A percentile compares a stretch with the other conserved stretches of the same genome.
These are phyloP conservation scores for Phylloporus scabripes DNA, from an alignment of 768 basidiomycete genomes.

Conservation along the genomic window DNA sequence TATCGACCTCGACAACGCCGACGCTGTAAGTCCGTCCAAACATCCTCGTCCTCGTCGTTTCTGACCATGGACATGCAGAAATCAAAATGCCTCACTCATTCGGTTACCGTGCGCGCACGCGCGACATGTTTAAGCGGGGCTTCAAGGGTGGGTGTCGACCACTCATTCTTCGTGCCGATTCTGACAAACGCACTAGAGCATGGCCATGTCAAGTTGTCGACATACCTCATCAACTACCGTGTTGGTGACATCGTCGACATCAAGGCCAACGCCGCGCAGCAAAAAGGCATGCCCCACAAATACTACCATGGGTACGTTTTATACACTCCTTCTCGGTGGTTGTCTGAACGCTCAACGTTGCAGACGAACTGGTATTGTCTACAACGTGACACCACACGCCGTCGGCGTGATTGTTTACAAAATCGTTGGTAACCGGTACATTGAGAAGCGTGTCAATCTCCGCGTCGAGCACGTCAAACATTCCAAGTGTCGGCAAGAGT, in stretches of 20 bases:
- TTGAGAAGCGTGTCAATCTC: slow-evolving; percentile 99
- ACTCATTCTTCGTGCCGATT: slow-evolving; percentile 6
- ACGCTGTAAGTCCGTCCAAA: slow-evolving; percentile 37
- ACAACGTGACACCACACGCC: slow-evolving; percentile 93
- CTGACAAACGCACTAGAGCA: slow-evolving; percentile 52
- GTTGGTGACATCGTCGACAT: slow-evolving; percentile 99
- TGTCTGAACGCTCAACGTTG: slow-evolving; percentile 5
- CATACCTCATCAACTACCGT: slow-evolving; percentile 88
- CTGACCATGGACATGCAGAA: slow-evolving; percentile 31
- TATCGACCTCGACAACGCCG: slow-evolving; percentile 46
- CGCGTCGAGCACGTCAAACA: slow-evolving; percentile 93
- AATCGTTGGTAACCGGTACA: slow-evolving; percentile 96
- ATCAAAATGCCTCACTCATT: slow-evolving; percentile 99
- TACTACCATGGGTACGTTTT: slow-evolving; percentile 87
- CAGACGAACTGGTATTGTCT: slow-evolving; percentile 96
- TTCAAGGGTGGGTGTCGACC: slow-evolving; percentile 77
- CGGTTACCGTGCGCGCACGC: slow-evolving; percentile 99
- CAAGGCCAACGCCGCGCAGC: slow-evolving; percentile 97
- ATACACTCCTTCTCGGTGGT: not conserved
- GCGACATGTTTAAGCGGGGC: slow-evolving; percentile 99
- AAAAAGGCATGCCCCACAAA: slow-evolving; percentile 99
- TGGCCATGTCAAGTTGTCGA: slow-evolving; percentile 86
- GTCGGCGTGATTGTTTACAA: slow-evolving; percentile 98
- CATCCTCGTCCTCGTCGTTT: slow-evolving; percentile 10
- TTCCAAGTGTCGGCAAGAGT: slow-evolving; percentile 97